These are phyloP conservation scores for Musa troglodytarum DNA, from an alignment of 176 grass and related monocot species.

Conservation along the genomic window DNA sequence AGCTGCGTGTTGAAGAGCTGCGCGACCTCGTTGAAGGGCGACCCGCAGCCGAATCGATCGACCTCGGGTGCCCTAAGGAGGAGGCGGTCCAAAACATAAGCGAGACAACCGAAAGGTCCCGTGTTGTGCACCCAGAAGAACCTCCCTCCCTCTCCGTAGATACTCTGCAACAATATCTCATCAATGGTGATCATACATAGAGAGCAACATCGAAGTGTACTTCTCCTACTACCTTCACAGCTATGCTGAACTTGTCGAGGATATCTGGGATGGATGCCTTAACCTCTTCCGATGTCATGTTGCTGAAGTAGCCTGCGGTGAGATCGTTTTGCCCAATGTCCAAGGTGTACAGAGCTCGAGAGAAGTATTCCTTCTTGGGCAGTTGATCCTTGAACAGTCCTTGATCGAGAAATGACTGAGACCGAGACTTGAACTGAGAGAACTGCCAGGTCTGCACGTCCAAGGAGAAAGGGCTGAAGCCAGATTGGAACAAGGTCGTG, in stretches of 20 bases:
- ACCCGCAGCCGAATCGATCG: constrained; percentile 46
- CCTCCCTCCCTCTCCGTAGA: constrained; percentile 46
- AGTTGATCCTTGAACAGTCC: constrained; percentile 43
- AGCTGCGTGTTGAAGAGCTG: constrained; percentile 61
- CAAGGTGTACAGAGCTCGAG: constrained; percentile 84
- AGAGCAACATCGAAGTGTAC: too few species aligned
- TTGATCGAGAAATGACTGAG: neutral
- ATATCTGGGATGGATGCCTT: constrained; percentile 54
- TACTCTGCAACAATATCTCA: constrained; percentile 22
- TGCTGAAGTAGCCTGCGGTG: constrained; percentile 52
- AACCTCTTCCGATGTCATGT: constrained; percentile 46
- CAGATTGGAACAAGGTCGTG: constrained; percentile 43
- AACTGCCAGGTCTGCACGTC: constrained; percentile 87
- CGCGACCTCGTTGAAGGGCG: constrained; percentile 58
- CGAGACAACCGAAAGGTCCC: constrained; percentile 77
- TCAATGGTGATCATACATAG: neutral
- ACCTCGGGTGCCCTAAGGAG: constrained; percentile 12
- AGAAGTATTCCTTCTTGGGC: constrained; percentile 68
- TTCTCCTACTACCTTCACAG: constrained; percentile 46
- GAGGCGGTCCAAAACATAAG: constrained; percentile 50
- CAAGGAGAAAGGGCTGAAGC: constrained; percentile 70
- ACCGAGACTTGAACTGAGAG: constrained; percentile 48
- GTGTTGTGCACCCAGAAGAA: constrained; percentile 98
- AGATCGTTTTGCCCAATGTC: constrained; percentile 96
- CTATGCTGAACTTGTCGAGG: constrained; percentile 44